Percentiles rank a stretch among this genome's conserved stretches.
Conservation (phyloP, 202 grass and related monocot species). For the Schoenoplectus triqueter region DNA sequence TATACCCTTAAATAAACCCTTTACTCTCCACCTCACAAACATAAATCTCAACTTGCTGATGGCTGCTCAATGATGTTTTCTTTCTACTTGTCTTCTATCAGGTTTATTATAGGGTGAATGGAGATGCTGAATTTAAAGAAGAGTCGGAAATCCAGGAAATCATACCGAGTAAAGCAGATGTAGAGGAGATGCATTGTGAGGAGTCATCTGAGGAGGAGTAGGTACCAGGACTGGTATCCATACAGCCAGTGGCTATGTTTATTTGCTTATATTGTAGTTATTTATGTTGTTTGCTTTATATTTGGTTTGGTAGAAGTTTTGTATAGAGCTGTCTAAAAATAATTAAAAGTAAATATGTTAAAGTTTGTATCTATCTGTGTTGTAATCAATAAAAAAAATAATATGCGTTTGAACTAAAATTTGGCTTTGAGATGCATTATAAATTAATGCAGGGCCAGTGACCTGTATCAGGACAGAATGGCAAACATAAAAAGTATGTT, state of each 20-base stretch:
- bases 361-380: neutral
- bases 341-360: neutral
- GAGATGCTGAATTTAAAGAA: conserved; percentile 41
- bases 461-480: too few relatives aligned
- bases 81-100: conserved; percentile 32
- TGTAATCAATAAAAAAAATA: neutral
- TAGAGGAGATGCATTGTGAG: neutral
- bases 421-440: neutral
- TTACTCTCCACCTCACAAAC: neutral
- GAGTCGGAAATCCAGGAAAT: neutral
- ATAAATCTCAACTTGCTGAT: neutral
- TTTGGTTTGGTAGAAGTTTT: conserved; percentile 8
- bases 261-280: neutral
- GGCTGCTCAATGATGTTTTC: neutral
- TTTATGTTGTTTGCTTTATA: neutral
- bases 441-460: neutral
- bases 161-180: neutral
- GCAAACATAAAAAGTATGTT: too few relatives aligned
- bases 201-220: neutral
- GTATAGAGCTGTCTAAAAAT: neutral
- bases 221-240: neutral
- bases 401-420: neutral
- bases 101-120: conserved; percentile 72
- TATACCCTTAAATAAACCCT: neutral
- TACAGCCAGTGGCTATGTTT: neutral